A percentile compares a stretch with the other conserved stretches of the same genome.
phyloP scores from a whole-genome alignment of 1,284 basidiomycete species.

The Sutorius eximius region DNA sequence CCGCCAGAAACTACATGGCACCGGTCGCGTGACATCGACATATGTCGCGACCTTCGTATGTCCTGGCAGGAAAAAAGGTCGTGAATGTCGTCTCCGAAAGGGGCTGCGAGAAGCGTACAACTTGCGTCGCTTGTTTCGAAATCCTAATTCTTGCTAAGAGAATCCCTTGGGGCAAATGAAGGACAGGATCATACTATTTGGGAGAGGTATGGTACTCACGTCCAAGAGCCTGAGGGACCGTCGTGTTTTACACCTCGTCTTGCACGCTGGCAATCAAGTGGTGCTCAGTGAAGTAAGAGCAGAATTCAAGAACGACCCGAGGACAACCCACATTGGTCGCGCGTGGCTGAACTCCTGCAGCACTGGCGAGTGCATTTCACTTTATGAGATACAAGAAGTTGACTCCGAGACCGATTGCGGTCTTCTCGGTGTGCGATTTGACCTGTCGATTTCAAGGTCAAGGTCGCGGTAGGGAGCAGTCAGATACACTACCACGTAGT shows the following conservation, averaged over 20 bases:
- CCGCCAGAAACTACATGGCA: too few species aligned
- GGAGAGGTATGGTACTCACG: neutral
- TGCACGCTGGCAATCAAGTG: neutral
- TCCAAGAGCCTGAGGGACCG: neutral
- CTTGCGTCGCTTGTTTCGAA: neutral
- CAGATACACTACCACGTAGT: conserved; percentile 4
- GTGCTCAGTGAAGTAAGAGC: neutral
- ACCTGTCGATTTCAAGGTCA: neutral
- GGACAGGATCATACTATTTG: too few species aligned
- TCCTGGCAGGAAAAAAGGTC: neutral
- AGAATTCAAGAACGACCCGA: neutral
- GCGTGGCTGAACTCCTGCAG: neutral
- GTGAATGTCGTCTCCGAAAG: neutral
- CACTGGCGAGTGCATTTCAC: neutral
- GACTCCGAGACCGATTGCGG: neutral
- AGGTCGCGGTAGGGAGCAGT: neutral
- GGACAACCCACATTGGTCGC: too few species aligned
- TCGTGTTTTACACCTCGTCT: neutral
- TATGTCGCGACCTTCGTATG: neutral
- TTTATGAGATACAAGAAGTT: neutral
- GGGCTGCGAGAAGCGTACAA: neutral
- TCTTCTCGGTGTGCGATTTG: neutral
- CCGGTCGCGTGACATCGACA: conserved; percentile 9
- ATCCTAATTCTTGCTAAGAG: neutral
- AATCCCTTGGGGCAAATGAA: neutral